Conservation (phyloP, 116 monocot species). For the Trichopus zeylanicus region DNA sequence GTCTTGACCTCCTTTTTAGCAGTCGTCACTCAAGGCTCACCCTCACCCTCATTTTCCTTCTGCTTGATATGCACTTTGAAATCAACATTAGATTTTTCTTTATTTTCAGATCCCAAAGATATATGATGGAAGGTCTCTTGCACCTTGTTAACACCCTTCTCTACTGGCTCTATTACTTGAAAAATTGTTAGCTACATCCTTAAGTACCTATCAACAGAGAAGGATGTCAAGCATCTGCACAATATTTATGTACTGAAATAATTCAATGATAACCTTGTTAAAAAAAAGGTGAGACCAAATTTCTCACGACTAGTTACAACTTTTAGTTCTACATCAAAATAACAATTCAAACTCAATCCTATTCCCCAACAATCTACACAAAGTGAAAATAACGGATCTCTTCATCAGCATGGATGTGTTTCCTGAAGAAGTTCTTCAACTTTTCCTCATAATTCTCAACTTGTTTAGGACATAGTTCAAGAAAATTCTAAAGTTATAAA, state of each 20-base stretch:
- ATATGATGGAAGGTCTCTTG: conserved; percentile 58
- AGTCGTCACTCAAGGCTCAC: conserved; percentile 1
- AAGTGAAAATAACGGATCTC: conserved; percentile 70
- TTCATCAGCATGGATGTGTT: conserved; percentile 75
- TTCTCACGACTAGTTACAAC: too few relatives aligned
- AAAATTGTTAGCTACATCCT: conserved; percentile 63
- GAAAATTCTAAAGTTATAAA: background rate
- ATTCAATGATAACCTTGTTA: too few relatives aligned
- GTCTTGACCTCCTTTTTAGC: too few relatives aligned
- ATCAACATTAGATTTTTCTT: conserved; percentile 26
- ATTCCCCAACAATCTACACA: too few relatives aligned
- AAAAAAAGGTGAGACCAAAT: too few relatives aligned
- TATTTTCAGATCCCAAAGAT: conserved; percentile 17
- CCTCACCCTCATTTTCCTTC: too few relatives aligned
- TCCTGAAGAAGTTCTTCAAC: conserved; percentile 59
- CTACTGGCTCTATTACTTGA: conserved; percentile 70
- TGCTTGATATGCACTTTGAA: conserved; percentile 33
- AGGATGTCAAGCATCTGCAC: too few relatives aligned
- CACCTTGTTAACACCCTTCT: conserved; percentile 69
- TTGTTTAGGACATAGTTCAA: conserved; percentile 46
- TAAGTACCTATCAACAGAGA: conserved; percentile 38
- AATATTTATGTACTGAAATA: background rate
- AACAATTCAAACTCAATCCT: too few relatives aligned
- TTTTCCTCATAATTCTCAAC: conserved; percentile 60
- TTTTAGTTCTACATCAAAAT: too few relatives aligned